Evolutionary conservation across 495 filamentous ascomycete genomes (phyloP).

Genomic region (Podospora comata): DNA sequence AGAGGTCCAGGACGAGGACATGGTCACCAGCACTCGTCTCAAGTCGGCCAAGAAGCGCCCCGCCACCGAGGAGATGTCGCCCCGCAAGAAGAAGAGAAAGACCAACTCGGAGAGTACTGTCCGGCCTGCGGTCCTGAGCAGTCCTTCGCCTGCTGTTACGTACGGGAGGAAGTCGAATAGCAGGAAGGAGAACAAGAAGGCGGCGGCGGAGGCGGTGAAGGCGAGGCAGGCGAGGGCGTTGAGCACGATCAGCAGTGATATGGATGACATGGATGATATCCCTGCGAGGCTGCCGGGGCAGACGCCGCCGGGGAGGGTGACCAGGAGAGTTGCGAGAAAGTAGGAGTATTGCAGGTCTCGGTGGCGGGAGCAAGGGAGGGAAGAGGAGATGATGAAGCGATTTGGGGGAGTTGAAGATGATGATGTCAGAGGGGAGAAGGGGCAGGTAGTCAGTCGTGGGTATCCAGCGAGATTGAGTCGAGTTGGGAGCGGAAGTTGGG

Average conservation of each 20-base stretch:
- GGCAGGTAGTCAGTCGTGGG: too few relatives aligned
- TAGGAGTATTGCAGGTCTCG: background rate
- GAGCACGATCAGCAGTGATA: constrained; percentile 27
- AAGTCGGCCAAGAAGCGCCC: background rate
- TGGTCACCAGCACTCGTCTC: too few relatives aligned
- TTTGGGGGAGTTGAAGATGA: background rate
- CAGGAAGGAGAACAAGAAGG: too few relatives aligned
- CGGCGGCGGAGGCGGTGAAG: too few relatives aligned
- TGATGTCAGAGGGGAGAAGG: background rate
- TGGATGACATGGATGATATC: constrained; percentile 39
- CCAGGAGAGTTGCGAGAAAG: constrained; percentile 11
- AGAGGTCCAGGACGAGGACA: background rate
- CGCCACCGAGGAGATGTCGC: background rate
- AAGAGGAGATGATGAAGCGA: background rate
- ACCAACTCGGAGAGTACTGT: background rate
- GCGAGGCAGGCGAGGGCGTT: background rate
- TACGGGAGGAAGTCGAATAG: background rate
- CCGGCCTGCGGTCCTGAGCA: background rate
- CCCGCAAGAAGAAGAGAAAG: background rate
- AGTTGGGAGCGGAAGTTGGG: too few relatives aligned
- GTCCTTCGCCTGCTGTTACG: background rate
- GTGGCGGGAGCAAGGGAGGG: background rate
- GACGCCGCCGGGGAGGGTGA: background rate
- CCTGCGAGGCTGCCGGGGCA: constrained; percentile 24
- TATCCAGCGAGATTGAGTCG: too few relatives aligned